Conservation (phyloP, 78 protist species). For the Monocercomonoides exilis region DNA sequence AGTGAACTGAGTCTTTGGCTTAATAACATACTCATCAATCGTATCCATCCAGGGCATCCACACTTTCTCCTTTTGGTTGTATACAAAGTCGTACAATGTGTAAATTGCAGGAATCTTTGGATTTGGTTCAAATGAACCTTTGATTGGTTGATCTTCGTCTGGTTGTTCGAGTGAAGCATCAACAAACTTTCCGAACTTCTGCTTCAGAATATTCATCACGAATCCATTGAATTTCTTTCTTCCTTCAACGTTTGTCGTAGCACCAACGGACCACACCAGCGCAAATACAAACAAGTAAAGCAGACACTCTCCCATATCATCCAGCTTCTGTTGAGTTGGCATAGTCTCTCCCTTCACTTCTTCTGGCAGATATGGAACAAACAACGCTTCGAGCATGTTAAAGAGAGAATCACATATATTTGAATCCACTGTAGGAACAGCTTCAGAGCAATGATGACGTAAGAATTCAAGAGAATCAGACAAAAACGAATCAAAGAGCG, state of each 20-base stretch:
- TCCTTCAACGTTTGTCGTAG: slow-evolving; percentile 15
- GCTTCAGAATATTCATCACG: slow-evolving; percentile 10
- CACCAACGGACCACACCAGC: slow-evolving; percentile 61
- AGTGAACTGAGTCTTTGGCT: not conserved
- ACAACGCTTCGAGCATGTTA: slow-evolving; percentile 34
- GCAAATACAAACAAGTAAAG: slow-evolving; percentile 34
- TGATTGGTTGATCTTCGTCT: not conserved
- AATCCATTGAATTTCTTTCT: slow-evolving; percentile 19
- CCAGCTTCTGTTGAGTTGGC: not conserved
- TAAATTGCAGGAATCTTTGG: not conserved
- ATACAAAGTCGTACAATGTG: slow-evolving; percentile 22
- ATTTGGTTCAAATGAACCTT: not conserved
- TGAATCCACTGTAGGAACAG: slow-evolving; percentile 38
- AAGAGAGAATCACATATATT: slow-evolving; percentile 22
- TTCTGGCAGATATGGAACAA: slow-evolving; percentile 12
- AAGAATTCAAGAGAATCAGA: slow-evolving; percentile 12
- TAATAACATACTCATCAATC: slow-evolving; percentile 21
- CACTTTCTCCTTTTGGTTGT: not conserved
- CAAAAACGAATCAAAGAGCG: slow-evolving; percentile 21
- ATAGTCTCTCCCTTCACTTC: not conserved
- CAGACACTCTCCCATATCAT: not conserved
- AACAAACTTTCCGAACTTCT: not conserved
- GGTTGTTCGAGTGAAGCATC: not conserved
- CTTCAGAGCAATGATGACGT: slow-evolving; percentile 28
- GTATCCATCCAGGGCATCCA: slow-evolving; percentile 59